Evolutionary conservation across 306 rosid genomes (phyloP).

Genomic region (Castanopsis chinensis): DNA sequence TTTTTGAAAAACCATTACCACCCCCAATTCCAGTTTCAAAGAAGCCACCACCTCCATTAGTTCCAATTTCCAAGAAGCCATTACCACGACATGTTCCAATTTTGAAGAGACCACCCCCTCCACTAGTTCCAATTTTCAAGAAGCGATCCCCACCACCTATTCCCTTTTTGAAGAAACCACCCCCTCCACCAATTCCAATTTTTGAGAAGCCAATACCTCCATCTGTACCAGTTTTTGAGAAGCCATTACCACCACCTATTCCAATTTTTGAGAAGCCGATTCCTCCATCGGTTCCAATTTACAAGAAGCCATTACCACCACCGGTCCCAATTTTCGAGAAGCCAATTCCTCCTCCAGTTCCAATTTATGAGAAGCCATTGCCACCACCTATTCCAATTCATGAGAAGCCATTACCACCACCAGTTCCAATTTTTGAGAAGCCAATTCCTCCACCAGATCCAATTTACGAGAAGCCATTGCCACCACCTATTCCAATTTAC

Average conservation of each 20-base stretch:
- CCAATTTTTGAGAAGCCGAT: neutral
- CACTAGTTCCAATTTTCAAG: neutral
- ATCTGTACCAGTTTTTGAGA: neutral
- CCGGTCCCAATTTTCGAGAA: neutral
- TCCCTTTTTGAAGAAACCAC: neutral
- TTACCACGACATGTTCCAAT: neutral
- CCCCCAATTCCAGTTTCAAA: neutral
- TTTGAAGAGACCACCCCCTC: neutral
- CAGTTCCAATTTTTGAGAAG: too few relatives aligned
- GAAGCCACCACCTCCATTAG: neutral
- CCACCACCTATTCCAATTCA: neutral
- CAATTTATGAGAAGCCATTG: neutral
- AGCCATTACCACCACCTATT: constrained; percentile 13
- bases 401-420: neutral
- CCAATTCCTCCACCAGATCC: too few relatives aligned
- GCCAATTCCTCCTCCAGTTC: neutral
- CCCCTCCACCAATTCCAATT: neutral
- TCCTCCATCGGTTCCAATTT: neutral
- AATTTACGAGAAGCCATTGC: neutral
- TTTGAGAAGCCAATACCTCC: constrained; percentile 29
- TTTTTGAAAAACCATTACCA: constrained; percentile 1
- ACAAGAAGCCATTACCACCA: neutral
- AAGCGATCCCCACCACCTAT: constrained; percentile 7
- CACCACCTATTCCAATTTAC: neutral
- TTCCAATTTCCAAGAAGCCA: constrained; percentile 12